phyloP scores from a whole-genome alignment of 164 flowering plant genomes.

The Umbellularia californica region DNA sequence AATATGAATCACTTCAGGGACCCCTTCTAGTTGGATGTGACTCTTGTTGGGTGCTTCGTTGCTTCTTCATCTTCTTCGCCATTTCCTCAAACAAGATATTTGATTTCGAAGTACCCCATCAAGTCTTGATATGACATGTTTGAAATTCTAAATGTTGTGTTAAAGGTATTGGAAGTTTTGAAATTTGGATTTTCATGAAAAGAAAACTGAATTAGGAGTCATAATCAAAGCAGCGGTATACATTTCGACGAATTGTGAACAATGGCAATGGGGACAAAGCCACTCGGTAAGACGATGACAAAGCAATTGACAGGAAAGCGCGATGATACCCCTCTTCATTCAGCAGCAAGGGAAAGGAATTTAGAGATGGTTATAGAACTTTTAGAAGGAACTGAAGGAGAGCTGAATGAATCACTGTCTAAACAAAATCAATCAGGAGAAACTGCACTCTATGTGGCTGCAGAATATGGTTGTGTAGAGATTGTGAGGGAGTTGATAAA shows the following conservation, averaged over 20 bases:
- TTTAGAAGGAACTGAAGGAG: conserved; percentile 29
- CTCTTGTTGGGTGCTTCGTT: too few relatives aligned
- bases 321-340: conserved; percentile 69
- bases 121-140: too few relatives aligned
- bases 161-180: too few relatives aligned
- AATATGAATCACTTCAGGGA: too few relatives aligned
- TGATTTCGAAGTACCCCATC: too few relatives aligned
- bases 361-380: conserved; percentile 38
- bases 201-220: neutral
- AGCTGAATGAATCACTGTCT: conserved; percentile 43
- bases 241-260: conserved; percentile 5
- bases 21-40: too few relatives aligned
- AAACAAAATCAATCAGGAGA: conserved; percentile 85
- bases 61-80: too few relatives aligned
- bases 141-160: too few relatives aligned
- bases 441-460: conserved; percentile 81
- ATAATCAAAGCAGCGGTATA: neutral
- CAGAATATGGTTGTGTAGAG: conserved; percentile 80
- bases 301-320: conserved; percentile 80
- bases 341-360: conserved; percentile 72
- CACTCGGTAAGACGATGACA: conserved; percentile 58
- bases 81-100: too few relatives aligned
- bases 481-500: conserved; percentile 73
- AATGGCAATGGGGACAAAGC: conserved; percentile 39
- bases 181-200: neutral